These are phyloP conservation scores for Zhuliangozyma blackwelliae DNA, from an alignment of 1,139 yeast genomes.

Conservation along the genomic window DNA sequence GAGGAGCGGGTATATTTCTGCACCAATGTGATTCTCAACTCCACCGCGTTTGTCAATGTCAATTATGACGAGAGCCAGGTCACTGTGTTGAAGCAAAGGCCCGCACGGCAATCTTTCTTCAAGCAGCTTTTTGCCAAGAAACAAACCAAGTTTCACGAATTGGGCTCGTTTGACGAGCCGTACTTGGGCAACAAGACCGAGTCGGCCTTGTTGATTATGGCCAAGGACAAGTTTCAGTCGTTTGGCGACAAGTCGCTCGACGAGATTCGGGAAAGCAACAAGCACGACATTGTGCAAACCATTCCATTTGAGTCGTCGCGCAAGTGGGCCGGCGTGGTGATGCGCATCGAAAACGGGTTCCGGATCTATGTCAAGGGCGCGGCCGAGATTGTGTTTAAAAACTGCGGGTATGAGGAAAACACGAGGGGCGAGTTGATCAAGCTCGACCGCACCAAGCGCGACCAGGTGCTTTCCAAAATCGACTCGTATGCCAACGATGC, in stretches of 20 bases:
- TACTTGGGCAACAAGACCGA: conserved; percentile 94
- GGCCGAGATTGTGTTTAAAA: conserved; percentile 74
- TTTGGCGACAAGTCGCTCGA: conserved; percentile 36
- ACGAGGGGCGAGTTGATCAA: conserved; percentile 14
- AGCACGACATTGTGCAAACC: conserved; percentile 52
- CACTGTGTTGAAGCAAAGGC: conserved; percentile 23
- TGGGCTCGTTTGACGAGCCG: conserved; percentile 43
- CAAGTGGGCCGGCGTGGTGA: conserved; percentile 87
- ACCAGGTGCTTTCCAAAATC: conserved; percentile 42
- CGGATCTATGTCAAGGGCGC: conserved; percentile 87
- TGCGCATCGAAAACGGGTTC: conserved; percentile 45
- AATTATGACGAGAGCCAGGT: conserved; percentile 38
- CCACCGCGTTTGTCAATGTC: conserved; percentile 81
- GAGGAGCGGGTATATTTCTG: conserved; percentile 37
- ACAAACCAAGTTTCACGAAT: conserved; percentile 12
- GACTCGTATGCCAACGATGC: conserved; percentile 69
- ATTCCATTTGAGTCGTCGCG: conserved; percentile 91
- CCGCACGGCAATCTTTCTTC: conserved; percentile 24
- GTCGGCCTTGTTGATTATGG: conserved; percentile 75
- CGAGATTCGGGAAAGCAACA: conserved; percentile 32
- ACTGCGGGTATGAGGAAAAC: conserved; percentile 44
- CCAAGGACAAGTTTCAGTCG: conserved; percentile 51
- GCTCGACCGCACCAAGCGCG: conserved; percentile 30
- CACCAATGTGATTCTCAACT: conserved; percentile 69
- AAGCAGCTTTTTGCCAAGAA: conserved; percentile 13